Conservation (phyloP, 202 grass and related monocot genomes). For the Schoenoplectus tabernaemontani region DNA sequence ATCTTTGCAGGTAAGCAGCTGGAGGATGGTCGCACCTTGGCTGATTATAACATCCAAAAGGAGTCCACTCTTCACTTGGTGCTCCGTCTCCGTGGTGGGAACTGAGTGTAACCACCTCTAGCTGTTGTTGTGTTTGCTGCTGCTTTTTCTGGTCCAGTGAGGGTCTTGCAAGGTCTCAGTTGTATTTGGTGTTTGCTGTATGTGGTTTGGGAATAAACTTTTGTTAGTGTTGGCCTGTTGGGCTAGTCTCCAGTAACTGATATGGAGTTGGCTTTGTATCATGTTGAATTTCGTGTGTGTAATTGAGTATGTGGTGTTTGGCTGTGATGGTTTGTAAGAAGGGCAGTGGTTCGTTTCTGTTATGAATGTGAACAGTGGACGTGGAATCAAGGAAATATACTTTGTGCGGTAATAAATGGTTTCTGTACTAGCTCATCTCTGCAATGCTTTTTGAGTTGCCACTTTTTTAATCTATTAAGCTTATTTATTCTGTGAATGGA, state of each 20-base stretch:
- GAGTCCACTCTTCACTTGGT: slow-evolving; percentile 56
- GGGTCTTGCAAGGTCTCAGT: background rate
- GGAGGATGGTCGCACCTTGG: slow-evolving; percentile 38
- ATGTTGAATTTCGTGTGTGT: background rate
- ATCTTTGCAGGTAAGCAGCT: slow-evolving; percentile 42
- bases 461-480: background rate
- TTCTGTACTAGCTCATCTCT: background rate
- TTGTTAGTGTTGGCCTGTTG: background rate
- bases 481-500: background rate
- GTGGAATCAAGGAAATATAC: background rate
- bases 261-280: background rate
- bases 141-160: background rate
- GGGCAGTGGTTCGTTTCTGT: background rate
- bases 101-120: background rate
- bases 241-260: background rate
- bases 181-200: background rate
- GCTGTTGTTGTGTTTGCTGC: background rate
- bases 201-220: background rate
- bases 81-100: slow-evolving; percentile 31
- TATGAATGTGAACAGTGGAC: background rate
- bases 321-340: background rate
- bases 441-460: background rate
- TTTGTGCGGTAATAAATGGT: background rate
- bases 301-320: background rate
- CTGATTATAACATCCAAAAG: slow-evolving; percentile 54